phyloP scores from a whole-genome alignment of 352 stramenopile genomes.

The Pelagophyceae sp. region DNA sequence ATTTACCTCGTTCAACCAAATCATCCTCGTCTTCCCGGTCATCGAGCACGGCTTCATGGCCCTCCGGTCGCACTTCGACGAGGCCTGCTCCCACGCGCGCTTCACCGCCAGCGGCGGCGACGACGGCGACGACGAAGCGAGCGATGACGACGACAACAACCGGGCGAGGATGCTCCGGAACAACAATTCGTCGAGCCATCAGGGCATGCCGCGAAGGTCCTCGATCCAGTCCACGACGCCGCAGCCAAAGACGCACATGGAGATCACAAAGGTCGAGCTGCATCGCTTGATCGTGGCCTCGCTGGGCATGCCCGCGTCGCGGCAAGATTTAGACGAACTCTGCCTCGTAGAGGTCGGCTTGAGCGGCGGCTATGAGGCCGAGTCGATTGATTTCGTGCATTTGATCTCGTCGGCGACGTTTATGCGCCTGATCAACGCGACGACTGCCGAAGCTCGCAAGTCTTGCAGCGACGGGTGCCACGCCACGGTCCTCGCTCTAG shows the following conservation, averaged over 20 bases:
- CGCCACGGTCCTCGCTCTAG: not conserved
- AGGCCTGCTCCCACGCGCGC: too few relatives aligned
- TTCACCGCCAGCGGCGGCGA: not conserved
- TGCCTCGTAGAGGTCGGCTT: not conserved
- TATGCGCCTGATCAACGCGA: not conserved
- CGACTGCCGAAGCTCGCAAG: not conserved
- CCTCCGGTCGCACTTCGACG: conserved; percentile 18
- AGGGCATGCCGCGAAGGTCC: too few relatives aligned
- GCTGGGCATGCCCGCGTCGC: not conserved
- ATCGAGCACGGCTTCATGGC: conserved; percentile 7
- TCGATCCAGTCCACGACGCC: not conserved
- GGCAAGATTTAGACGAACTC: not conserved
- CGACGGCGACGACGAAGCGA: not conserved
- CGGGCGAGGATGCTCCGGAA: too few relatives aligned
- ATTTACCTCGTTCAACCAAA: conserved; percentile 25
- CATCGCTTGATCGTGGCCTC: not conserved
- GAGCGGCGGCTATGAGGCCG: not conserved
- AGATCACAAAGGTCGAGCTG: not conserved
- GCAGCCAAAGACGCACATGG: not conserved
- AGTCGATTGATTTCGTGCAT: not conserved
- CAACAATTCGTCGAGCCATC: too few relatives aligned
- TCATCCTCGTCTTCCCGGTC: conserved; percentile 16
- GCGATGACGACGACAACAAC: conserved; percentile 8
- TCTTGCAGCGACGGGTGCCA: not conserved
- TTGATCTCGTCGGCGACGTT: not conserved